A percentile compares a stretch with the other conserved stretches of the same genome.
Conservation (phyloP, 1,284 basidiomycete genomes). For the Phylloboletellus chloephorus region DNA sequence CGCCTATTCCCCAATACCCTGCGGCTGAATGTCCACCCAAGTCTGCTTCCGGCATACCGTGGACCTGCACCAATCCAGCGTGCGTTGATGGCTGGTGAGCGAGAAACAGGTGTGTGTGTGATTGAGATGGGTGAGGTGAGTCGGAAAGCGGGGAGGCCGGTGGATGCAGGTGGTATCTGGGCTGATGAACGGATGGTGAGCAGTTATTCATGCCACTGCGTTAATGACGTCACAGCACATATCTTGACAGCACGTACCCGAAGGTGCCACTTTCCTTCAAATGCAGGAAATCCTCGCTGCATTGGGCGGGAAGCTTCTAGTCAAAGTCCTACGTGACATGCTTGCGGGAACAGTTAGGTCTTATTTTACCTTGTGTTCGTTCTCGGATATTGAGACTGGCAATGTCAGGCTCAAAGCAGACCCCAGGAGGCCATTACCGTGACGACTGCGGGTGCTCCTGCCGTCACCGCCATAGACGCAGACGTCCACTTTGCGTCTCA, state of each 20-base stretch:
- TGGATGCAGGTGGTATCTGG: conserved; percentile 49
- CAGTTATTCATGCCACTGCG: background rate
- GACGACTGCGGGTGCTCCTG: conserved; percentile 34
- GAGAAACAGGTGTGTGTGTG: conserved; percentile 54
- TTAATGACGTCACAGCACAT: conserved; percentile 59
- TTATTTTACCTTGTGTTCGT: conserved; percentile 31
- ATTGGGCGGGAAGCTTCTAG: conserved; percentile 60
- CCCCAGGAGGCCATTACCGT: conserved; percentile 42
- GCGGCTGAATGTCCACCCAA: conserved; percentile 91
- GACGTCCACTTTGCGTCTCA: conserved; percentile 53
- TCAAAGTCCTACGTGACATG: conserved; percentile 65
- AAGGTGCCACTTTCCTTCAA: conserved; percentile 44
- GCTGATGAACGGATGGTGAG: conserved; percentile 40
- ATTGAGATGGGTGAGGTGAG: conserved; percentile 43
- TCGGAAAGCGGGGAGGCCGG: conserved; percentile 36
- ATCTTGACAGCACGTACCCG: conserved; percentile 16
- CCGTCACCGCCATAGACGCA: conserved; percentile 37
- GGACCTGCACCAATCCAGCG: conserved; percentile 93
- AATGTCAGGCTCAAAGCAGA: conserved; percentile 38
- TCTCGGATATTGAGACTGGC: background rate
- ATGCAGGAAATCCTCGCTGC: conserved; percentile 60
- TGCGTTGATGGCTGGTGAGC: conserved; percentile 49
- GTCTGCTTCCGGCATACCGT: conserved; percentile 81
- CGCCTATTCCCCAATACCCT: conserved; percentile 54
- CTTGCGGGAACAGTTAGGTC: conserved; percentile 32